Conservation (phyloP, 768 basidiomycete genomes). For the Podaxis rugospora region DNA sequence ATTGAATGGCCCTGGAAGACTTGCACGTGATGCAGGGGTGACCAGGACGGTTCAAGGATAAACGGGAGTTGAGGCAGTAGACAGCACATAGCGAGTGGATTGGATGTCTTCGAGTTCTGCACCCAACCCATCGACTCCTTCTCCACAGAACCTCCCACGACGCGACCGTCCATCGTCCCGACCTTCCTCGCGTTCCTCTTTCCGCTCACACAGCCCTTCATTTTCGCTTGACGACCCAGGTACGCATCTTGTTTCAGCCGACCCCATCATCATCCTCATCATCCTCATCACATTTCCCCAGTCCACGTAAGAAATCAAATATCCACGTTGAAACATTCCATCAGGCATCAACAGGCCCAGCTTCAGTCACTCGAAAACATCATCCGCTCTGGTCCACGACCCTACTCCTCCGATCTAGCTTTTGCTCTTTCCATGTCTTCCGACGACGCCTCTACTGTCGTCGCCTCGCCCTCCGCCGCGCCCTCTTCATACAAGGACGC, state of each 20-base stretch:
- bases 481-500: conserved; percentile 27
- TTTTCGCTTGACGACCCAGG: conserved; percentile 62
- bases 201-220: conserved; percentile 52
- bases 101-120: conserved; percentile 33
- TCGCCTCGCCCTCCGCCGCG: conserved; percentile 18
- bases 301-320: conserved; percentile 77
- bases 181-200: conserved; percentile 38
- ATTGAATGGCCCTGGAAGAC: too few species aligned
- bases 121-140: not conserved
- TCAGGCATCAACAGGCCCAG: conserved; percentile 82
- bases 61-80: not conserved
- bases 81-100: not conserved
- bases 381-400: conserved; percentile 63
- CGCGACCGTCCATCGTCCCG: conserved; percentile 36
- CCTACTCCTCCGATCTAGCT: conserved; percentile 33
- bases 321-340: conserved; percentile 77
- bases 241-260: conserved; percentile 27
- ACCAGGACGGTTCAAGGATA: not conserved
- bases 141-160: conserved; percentile 20
- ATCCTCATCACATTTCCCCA: conserved; percentile 21
- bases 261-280: not conserved
- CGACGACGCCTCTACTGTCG: conserved; percentile 14
- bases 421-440: conserved; percentile 10
- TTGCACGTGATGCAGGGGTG: not conserved
- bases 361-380: conserved; percentile 65